Evolutionary conservation across 1,284 basidiomycete genomes (phyloP).

Genomic region (Peniophora sp.): DNA sequence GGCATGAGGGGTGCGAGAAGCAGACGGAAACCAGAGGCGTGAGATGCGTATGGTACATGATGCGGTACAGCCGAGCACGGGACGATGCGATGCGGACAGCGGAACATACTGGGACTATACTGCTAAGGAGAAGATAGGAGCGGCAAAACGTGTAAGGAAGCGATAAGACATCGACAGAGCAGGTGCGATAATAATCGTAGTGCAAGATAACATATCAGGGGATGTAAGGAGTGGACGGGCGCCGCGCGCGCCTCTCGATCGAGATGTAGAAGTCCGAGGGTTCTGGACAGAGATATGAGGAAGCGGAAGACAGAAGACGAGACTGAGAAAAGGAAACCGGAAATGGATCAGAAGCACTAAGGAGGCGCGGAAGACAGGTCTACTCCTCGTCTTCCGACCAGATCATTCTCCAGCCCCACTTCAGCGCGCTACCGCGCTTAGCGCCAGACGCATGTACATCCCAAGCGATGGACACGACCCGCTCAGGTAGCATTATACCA

Average conservation of each 20-base stretch:
- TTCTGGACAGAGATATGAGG: neutral
- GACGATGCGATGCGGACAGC: neutral
- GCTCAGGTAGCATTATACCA: neutral
- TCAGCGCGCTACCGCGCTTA: slow-evolving; percentile 8
- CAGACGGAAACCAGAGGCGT: neutral
- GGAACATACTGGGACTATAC: neutral
- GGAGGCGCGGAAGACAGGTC: neutral
- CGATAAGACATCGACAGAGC: neutral
- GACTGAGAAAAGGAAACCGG: neutral
- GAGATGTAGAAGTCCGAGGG: neutral
- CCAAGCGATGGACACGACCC: slow-evolving; percentile 1
- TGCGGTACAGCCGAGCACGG: neutral
- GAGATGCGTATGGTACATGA: neutral
- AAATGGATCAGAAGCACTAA: neutral
- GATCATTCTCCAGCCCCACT: slow-evolving; percentile 12
- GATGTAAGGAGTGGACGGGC: neutral
- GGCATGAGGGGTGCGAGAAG: neutral
- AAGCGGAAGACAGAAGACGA: neutral
- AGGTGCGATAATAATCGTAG: neutral
- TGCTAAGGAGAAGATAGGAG: neutral
- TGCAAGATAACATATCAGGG: neutral
- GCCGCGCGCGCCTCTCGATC: neutral
- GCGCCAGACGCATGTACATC: slow-evolving; percentile 3
- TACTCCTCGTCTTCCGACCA: slow-evolving; percentile 8
- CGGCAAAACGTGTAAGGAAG: neutral